phyloP scores from a whole-genome alignment of 2,329 filamentous ascomycete genomes.

The Penicillium occitanis region DNA sequence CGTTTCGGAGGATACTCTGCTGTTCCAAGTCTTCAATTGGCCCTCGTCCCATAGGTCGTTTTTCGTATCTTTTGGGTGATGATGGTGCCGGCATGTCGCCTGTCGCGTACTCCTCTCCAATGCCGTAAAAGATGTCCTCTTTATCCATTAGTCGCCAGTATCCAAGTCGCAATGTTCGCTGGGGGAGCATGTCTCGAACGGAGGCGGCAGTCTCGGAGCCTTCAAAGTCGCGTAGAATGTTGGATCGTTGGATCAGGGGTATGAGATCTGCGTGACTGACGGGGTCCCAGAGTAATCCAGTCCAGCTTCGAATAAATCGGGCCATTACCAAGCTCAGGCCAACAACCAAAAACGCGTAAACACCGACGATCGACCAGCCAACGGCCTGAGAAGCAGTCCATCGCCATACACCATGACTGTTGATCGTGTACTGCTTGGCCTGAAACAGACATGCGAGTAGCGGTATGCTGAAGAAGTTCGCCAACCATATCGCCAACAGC shows the following conservation, averaged over 20 bases:
- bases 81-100: constrained; percentile 25
- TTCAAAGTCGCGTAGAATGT: constrained; percentile 70
- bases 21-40: constrained; percentile 38
- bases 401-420: constrained; percentile 62
- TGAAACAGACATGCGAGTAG: constrained; percentile 76
- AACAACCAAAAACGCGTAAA: constrained; percentile 68
- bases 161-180: constrained; percentile 69
- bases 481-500: constrained; percentile 71
- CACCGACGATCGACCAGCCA: constrained; percentile 71
- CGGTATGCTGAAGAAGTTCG: constrained; percentile 72
- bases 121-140: constrained; percentile 72
- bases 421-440: constrained; percentile 61
- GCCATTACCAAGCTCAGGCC: constrained; percentile 59
- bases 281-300: constrained; percentile 82
- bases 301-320: constrained; percentile 65
- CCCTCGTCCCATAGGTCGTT: neutral
- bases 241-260: constrained; percentile 74
- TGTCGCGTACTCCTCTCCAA: constrained; percentile 64
- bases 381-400: constrained; percentile 79
- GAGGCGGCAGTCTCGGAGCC: constrained; percentile 61
- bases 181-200: constrained; percentile 52
- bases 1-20: constrained; percentile 38
- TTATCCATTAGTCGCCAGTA: constrained; percentile 75
- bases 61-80: neutral
- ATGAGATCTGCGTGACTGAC: constrained; percentile 78